These are phyloP conservation scores for Bisporella sp. DNA, from an alignment of 2,329 filamentous ascomycete genomes.

Conservation along the genomic window DNA sequence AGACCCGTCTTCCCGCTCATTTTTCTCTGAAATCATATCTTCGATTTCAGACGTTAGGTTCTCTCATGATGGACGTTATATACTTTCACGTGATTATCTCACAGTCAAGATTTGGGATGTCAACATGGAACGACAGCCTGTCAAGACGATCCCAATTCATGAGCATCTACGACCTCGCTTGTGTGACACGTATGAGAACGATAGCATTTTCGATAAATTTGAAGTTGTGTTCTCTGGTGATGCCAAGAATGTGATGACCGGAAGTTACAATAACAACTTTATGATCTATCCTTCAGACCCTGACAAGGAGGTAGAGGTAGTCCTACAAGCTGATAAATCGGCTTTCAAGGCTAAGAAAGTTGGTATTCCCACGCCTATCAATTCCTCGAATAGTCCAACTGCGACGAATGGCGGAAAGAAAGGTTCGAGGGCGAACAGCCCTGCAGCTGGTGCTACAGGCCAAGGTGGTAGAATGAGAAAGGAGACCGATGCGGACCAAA, in stretches of 20 bases:
- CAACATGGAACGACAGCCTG: slow-evolving; percentile 94
- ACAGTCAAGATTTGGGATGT: slow-evolving; percentile 99
- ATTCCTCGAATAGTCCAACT: slow-evolving; percentile 67
- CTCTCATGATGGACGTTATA: slow-evolving; percentile 92
- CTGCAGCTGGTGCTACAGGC: slow-evolving; percentile 63
- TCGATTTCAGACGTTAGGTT: slow-evolving; percentile 99
- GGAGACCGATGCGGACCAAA: slow-evolving; percentile 98
- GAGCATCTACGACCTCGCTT: slow-evolving; percentile 90
- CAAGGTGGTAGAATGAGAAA: slow-evolving; percentile 95
- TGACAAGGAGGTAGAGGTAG: slow-evolving; percentile 93
- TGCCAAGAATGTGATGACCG: slow-evolving; percentile 98
- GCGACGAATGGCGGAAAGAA: slow-evolving; percentile 74
- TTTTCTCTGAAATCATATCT: slow-evolving; percentile 99
- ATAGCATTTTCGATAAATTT: slow-evolving; percentile 99
- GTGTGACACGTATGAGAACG: slow-evolving; percentile 98
- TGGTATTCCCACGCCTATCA: slow-evolving; percentile 94
- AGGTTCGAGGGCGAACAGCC: slow-evolving; percentile 82
- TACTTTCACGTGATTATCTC: slow-evolving; percentile 93
- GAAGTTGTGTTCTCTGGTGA: slow-evolving; percentile 98
- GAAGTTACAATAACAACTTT: slow-evolving; percentile 99
- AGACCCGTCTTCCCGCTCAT: slow-evolving; percentile 91
- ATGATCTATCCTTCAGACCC: slow-evolving; percentile 99
- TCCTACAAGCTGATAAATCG: slow-evolving; percentile 95
- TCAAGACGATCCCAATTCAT: slow-evolving; percentile 98
- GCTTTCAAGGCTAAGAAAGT: slow-evolving; percentile 99